A percentile compares a stretch with the other conserved stretches of the same genome.
Conservation (phyloP, 129 eudicot species). For the Lactuca sativa region DNA sequence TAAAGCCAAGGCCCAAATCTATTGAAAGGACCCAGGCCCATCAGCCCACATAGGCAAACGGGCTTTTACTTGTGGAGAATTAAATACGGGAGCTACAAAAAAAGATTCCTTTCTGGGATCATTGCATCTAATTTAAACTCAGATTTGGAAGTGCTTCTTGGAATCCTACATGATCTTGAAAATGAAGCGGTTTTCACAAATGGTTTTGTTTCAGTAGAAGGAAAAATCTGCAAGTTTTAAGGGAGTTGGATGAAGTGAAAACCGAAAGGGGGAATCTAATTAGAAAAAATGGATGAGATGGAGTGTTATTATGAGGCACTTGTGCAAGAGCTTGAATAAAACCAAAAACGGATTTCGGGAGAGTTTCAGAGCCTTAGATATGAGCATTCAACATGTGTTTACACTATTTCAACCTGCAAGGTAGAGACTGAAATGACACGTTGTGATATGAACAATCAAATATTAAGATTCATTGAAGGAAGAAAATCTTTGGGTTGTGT, state of each 20-base stretch:
- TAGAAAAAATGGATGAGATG: constrained; percentile 85
- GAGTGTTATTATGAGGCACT: constrained; percentile 92
- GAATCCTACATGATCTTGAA: constrained; percentile 53
- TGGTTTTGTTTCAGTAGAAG: constrained; percentile 49
- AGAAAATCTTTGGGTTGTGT: constrained; percentile 46
- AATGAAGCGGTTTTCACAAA: constrained; percentile 45
- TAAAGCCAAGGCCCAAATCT: constrained; percentile 41
- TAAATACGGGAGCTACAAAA: constrained; percentile 55
- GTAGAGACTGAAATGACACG: constrained; percentile 59
- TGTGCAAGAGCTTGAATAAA: constrained; percentile 87
- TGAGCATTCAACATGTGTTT: constrained; percentile 70
- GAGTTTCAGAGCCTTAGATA: constrained; percentile 65
- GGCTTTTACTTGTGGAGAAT: constrained; percentile 52
- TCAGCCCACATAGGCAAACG: constrained; percentile 37
- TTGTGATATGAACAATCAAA: constrained; percentile 52
- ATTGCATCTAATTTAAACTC: constrained; percentile 45
- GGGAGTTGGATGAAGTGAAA: constrained; percentile 73
- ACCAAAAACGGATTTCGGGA: constrained; percentile 76
- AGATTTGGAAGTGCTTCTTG: constrained; percentile 55
- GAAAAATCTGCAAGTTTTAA: constrained; percentile 55
- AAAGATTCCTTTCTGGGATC: constrained; percentile 40
- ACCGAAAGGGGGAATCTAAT: constrained; percentile 64
- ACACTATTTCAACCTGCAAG: constrained; percentile 49
- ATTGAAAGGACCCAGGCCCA: constrained; percentile 17
- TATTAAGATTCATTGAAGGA: constrained; percentile 49